These are phyloP conservation scores for Nothophoma quercina DNA, from an alignment of 2,329 filamentous ascomycete genomes.

Conservation along the genomic window DNA sequence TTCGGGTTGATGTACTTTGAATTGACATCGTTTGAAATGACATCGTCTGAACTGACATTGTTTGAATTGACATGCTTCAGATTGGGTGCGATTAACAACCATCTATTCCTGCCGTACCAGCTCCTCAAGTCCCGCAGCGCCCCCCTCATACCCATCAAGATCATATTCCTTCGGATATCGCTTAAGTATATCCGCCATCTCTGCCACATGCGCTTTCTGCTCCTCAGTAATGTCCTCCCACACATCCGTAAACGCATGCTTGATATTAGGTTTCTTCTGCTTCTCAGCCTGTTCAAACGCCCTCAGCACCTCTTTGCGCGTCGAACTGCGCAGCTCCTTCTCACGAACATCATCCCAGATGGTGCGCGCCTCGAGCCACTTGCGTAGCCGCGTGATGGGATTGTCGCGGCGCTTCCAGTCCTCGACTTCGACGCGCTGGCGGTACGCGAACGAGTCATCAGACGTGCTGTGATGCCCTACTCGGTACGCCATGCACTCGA, in stretches of 20 bases:
- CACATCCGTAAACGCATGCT: slow-evolving; percentile 82
- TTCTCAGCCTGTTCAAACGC: slow-evolving; percentile 86
- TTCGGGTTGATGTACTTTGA: too few species aligned
- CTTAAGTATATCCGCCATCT: slow-evolving; percentile 79
- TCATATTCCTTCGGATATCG: slow-evolving; percentile 95
- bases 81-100: too few species aligned
- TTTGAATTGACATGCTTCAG: too few species aligned
- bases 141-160: slow-evolving; percentile 76
- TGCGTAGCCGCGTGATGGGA: slow-evolving; percentile 81
- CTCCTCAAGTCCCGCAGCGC: slow-evolving; percentile 67
- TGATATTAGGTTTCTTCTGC: slow-evolving; percentile 78
- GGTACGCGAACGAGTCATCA: slow-evolving; percentile 96
- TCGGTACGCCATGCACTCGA: slow-evolving; percentile 98
- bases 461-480: slow-evolving; percentile 96
- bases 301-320: slow-evolving; percentile 78
- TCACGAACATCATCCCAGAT: slow-evolving; percentile 89
- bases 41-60: too few species aligned
- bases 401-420: slow-evolving; percentile 94
- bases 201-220: slow-evolving; percentile 74
- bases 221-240: slow-evolving; percentile 89
- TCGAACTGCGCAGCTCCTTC: slow-evolving; percentile 69
- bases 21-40: too few species aligned
- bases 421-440: slow-evolving; percentile 89
- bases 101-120: slow-evolving; percentile 30
- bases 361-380: slow-evolving; percentile 85